Conservation (phyloP, 768 basidiomycete species). For the Dacryopinax primogenitus region DNA sequence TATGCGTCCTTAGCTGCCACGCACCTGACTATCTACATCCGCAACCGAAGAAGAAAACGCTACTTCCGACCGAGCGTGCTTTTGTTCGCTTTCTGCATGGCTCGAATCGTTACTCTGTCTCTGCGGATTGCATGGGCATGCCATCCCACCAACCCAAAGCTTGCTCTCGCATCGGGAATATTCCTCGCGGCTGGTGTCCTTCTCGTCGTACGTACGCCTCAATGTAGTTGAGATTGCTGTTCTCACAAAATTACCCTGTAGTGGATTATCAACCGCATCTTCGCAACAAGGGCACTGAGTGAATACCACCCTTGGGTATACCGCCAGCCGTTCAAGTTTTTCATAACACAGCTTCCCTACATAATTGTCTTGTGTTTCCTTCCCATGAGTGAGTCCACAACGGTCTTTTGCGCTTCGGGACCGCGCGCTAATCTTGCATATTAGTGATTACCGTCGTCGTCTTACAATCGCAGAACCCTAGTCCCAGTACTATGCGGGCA, state of each 20-base stretch:
- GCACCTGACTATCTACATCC: not conserved
- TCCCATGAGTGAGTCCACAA: not conserved
- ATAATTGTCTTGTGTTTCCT: not conserved
- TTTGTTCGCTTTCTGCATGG: not conserved
- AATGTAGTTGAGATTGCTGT: not conserved
- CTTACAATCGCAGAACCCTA: not conserved
- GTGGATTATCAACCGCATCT: not conserved
- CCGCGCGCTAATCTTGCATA: not conserved
- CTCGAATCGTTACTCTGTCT: not conserved
- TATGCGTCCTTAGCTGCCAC: not conserved
- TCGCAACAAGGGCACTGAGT: not conserved
- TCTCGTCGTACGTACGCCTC: not conserved
- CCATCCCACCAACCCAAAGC: not conserved
- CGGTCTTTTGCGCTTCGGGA: not conserved
- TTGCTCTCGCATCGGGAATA: not conserved
- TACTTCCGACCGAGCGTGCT: not conserved
- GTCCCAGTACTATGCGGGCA: not conserved
- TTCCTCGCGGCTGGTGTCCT: not conserved
- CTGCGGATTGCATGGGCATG: not conserved
- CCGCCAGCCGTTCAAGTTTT: not conserved
- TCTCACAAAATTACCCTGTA: not conserved
- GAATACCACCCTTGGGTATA: not conserved
- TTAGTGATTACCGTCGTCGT: not conserved
- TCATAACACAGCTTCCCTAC: not conserved
- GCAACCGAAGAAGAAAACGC: not conserved